Evolutionary conservation across 208 protist species (phyloP).

Genomic region (Phytomonas sp.): DNA sequence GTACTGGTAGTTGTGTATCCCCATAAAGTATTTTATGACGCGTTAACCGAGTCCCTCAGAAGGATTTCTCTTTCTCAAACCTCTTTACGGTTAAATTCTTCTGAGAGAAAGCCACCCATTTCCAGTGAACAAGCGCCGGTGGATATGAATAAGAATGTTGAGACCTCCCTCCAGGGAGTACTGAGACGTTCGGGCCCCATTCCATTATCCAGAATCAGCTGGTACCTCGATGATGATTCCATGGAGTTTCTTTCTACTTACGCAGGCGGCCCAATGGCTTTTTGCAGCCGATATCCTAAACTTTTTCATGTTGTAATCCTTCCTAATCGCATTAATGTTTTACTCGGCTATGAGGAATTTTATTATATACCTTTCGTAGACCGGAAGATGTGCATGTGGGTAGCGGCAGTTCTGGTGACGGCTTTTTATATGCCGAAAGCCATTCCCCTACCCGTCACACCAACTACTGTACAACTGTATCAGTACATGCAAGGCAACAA

Average conservation of each 20-base stretch:
- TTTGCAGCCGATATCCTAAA: slow-evolving; percentile 14
- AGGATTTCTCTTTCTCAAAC: background rate
- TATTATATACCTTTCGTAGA: background rate
- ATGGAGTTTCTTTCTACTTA: slow-evolving; percentile 30
- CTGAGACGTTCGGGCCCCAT: slow-evolving; percentile 29
- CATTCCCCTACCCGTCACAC: background rate
- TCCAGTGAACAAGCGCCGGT: background rate
- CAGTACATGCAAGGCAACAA: background rate
- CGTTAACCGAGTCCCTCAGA: background rate
- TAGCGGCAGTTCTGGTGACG: slow-evolving; percentile 3
- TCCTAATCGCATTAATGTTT: slow-evolving; percentile 30
- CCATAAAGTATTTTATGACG: background rate
- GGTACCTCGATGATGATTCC: slow-evolving; percentile 43
- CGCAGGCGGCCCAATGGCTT: slow-evolving; percentile 23
- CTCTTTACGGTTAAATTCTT: slow-evolving; percentile 2
- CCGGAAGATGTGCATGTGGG: slow-evolving; percentile 13
- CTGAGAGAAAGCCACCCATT: slow-evolving; percentile 13
- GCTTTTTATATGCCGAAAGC: background rate
- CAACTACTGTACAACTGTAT: background rate
- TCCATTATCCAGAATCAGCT: slow-evolving; percentile 50
- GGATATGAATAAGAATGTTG: background rate
- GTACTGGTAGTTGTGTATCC: background rate
- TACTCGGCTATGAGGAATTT: slow-evolving; percentile 5
- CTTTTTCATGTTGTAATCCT: slow-evolving; percentile 23
- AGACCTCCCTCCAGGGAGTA: background rate